Percentiles rank a stretch among this genome's conserved stretches.
phyloP scores from a whole-genome alignment of 768 basidiomycete genomes.

The Chlorophyllum brunneum region DNA sequence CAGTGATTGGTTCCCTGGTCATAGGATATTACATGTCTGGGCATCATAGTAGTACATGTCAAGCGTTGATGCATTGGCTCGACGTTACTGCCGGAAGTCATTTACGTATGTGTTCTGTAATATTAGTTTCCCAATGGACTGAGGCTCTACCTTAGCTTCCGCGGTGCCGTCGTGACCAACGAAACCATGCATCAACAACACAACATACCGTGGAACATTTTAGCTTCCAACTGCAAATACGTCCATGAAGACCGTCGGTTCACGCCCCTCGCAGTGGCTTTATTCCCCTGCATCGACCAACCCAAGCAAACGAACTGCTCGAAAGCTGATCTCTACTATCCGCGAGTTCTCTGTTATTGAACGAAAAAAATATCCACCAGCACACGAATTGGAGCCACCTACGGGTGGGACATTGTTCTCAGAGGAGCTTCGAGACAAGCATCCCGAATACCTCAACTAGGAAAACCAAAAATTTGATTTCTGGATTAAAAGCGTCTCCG shows the following conservation, averaged over 20 bases:
- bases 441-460: slow-evolving; percentile 27
- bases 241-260: slow-evolving; percentile 23
- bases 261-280: slow-evolving; percentile 27
- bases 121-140: no score
- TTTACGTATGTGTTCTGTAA: no score
- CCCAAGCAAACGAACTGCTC: slow-evolving; percentile 21
- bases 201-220: slow-evolving; percentile 33
- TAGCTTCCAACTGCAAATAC: slow-evolving; percentile 31
- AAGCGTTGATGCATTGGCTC: no score
- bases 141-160: no score
- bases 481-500: slow-evolving; percentile 25
- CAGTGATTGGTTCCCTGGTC: no score
- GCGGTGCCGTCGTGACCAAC: no score
- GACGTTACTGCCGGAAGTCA: no score
- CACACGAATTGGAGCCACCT: slow-evolving; percentile 12
- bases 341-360: slow-evolving; percentile 32
- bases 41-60: no score
- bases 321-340: slow-evolving; percentile 25
- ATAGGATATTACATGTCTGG: no score
- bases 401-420: slow-evolving; percentile 25
- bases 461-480: slow-evolving; percentile 27
- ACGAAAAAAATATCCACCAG: slow-evolving; percentile 26
- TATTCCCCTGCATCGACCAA: slow-evolving; percentile 19
- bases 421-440: slow-evolving; percentile 23
- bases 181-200: slow-evolving; percentile 44